Base-by-base conservation (phyloP, 768 basidiomycete species). In the Trametes elegans region DNA sequence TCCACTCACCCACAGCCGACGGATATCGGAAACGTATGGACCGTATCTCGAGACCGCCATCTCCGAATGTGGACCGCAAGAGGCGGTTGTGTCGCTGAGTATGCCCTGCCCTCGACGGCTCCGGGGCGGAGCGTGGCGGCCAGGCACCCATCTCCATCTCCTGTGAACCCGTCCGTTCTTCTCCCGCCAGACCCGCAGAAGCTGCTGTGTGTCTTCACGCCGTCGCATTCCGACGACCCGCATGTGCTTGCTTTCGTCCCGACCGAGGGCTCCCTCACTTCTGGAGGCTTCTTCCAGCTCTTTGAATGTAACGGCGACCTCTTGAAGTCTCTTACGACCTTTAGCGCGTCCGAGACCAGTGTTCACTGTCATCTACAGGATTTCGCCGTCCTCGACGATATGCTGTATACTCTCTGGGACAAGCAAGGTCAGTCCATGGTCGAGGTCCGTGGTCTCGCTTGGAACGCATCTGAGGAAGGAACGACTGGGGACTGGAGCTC, bases 1-100 rank as follows among this genome's bases (percentile, higher is more conserved):
- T 81, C 89, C 6, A 84, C 83, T 39, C 79, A 85, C 68, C 82
- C 87, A 36, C 87, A 84, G 71, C 88, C 88, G 16, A 87, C 86
- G 13, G 88, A 89, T 65, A 76, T 88, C 53, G 80, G 77, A 31
- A 78, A 89, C 62, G 74, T 87, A 19, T 96, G 91, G 82, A 87
- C 93, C 1, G 78, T 98, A 36, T 93, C 94, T 8, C 79, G 93
- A 50, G 93, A 97, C 73, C 80, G 88, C 50, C 87, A 85, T 29
- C 75, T 98, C 36, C 81, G 93, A 34, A 75, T 90, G 38, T 98
- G 94, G 94, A 87, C 88, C 59, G 78, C 85, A 26, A 82, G 86
- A 67, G 75, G 82, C 50, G 85, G 85, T 39, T 87, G 90, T 65
- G 78, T 87, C n/a, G 79, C 84, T 27, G 80, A 81, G 28, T 85